phyloP scores from a whole-genome alignment of 106 monocot genomes.

The Dioscorea alata region DNA sequence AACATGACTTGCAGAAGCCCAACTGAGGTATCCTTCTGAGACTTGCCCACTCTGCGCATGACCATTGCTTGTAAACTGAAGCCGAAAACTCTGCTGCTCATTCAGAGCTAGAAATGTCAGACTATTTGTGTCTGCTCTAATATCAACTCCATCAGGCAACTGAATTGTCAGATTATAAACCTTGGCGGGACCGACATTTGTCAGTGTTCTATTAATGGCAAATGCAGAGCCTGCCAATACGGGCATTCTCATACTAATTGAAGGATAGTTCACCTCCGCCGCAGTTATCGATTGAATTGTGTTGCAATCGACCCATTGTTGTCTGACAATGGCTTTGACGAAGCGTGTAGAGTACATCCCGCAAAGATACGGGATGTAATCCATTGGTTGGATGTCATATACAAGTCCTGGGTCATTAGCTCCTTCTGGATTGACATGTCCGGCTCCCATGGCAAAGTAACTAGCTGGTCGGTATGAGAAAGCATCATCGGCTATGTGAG shows the following conservation, averaged over 20 bases:
- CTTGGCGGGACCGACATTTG: background rate
- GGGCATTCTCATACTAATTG: background rate
- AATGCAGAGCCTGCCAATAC: no score
- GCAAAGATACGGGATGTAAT: constrained; percentile 33
- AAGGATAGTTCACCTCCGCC: background rate
- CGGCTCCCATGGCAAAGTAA: constrained; percentile 32
- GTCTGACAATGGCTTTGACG: background rate
- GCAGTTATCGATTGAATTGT: background rate
- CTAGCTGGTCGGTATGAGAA: background rate
- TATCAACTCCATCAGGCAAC: background rate
- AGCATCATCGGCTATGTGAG: background rate
- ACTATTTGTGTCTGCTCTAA: background rate
- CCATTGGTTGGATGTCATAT: constrained; percentile 23
- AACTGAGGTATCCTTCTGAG: constrained; percentile 13
- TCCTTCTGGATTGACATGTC: constrained; percentile 22
- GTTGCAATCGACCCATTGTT: background rate
- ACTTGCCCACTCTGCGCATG: background rate
- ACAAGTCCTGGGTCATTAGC: constrained; percentile 25
- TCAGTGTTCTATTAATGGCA: background rate
- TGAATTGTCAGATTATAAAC: background rate
- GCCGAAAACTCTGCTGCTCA: constrained; percentile 9
- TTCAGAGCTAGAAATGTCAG: background rate
- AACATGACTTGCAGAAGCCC: constrained; percentile 7
- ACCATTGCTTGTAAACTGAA: background rate
- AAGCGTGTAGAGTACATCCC: background rate